phyloP scores from a whole-genome alignment of 768 basidiomycete species.

The Boletus edulis region DNA sequence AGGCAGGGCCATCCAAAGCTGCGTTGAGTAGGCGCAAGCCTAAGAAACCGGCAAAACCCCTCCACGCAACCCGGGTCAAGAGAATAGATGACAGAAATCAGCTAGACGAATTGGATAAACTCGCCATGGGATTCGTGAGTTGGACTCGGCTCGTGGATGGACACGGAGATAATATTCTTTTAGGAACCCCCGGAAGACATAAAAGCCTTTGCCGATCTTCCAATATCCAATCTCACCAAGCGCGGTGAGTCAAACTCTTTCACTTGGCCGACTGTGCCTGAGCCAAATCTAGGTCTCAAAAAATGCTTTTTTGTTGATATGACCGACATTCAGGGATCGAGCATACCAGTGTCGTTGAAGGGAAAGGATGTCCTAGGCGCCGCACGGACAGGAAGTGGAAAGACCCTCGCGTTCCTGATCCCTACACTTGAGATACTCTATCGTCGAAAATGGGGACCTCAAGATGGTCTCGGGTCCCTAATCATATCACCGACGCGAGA shows the following conservation, averaged over 20 bases:
- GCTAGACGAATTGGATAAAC: constrained; percentile 47
- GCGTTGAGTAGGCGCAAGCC: constrained; percentile 6
- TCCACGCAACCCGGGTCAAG: constrained; percentile 34
- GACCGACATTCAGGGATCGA: constrained; percentile 73
- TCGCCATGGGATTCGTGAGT: constrained; percentile 52
- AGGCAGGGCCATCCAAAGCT: constrained; percentile 17
- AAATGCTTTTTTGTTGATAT: constrained; percentile 83
- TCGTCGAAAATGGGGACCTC: constrained; percentile 66
- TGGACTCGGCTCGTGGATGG: not conserved
- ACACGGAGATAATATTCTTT: constrained; percentile 11
- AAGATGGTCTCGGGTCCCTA: constrained; percentile 80
- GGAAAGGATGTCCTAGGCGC: constrained; percentile 68
- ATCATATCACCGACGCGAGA: constrained; percentile 95
- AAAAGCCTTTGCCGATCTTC: constrained; percentile 64
- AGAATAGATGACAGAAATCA: constrained; percentile 48
- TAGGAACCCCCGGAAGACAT: constrained; percentile 54
- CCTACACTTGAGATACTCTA: constrained; percentile 66
- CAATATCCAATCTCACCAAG: constrained; percentile 74
- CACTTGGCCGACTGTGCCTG: not conserved
- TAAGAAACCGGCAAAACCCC: constrained; percentile 13
- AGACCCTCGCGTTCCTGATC: constrained; percentile 71
- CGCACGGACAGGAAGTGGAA: constrained; percentile 70
- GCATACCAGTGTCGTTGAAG: constrained; percentile 59
- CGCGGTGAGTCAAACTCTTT: constrained; percentile 44
- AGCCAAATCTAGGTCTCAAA: constrained; percentile 61